These are phyloP conservation scores for Botryobasidium botryosum DNA, from an alignment of 768 basidiomycete species.

Conservation along the genomic window DNA sequence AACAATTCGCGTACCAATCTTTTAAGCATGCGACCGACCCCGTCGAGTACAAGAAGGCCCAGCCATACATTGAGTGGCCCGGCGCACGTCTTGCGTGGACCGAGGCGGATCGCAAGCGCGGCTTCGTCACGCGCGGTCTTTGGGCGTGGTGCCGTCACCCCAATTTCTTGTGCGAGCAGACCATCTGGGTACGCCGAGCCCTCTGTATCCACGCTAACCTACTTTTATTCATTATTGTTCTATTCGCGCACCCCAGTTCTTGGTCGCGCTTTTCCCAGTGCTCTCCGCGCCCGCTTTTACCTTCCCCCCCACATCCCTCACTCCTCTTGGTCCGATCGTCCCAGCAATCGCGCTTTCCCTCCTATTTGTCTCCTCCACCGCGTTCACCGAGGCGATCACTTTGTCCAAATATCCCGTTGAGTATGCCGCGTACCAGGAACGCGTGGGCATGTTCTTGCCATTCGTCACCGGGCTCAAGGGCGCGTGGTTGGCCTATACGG, in stretches of 20 bases:
- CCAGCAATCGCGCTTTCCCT: constrained; percentile 46
- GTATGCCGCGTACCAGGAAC: constrained; percentile 57
- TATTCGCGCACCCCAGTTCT: constrained; percentile 4
- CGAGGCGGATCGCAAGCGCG: constrained; percentile 49
- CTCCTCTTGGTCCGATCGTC: constrained; percentile 24
- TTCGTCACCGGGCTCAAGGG: constrained; percentile 30
- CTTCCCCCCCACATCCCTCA: constrained; percentile 2
- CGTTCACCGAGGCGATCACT: constrained; percentile 69
- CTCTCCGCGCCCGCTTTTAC: constrained; percentile 18
- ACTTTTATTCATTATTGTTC: not conserved
- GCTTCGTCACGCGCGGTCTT: constrained; percentile 70
- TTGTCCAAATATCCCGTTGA: constrained; percentile 51
- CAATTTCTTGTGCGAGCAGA: constrained; percentile 78
- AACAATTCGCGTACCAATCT: constrained; percentile 43
- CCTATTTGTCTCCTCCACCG: constrained; percentile 64
- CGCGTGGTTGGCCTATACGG: constrained; percentile 22
- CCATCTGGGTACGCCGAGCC: not conserved
- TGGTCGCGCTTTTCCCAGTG: constrained; percentile 49
- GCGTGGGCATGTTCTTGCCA: constrained; percentile 69
- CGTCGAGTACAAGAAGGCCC: constrained; percentile 28
- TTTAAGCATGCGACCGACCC: constrained; percentile 46
- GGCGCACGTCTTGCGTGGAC: constrained; percentile 52
- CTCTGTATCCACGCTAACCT: not conserved
- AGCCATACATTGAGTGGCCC: constrained; percentile 53
- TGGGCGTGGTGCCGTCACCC: constrained; percentile 85